Percentiles rank a stretch among this genome's conserved stretches.
These are phyloP conservation scores for Penicillium capsulatum DNA, from an alignment of 2,329 filamentous ascomycete species.

Conservation along the genomic window DNA sequence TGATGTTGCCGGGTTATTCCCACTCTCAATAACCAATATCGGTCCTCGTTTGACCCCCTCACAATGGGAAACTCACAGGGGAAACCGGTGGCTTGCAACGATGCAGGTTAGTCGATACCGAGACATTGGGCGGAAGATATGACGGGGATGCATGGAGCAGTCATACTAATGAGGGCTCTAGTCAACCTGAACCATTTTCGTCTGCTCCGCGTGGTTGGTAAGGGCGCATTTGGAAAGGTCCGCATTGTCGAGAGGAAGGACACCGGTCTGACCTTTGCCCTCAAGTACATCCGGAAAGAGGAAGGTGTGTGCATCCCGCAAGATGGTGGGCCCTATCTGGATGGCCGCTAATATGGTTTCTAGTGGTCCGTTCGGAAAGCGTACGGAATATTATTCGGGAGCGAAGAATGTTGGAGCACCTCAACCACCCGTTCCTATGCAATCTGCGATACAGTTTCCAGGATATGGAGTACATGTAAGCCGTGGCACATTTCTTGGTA, in stretches of 20 bases:
- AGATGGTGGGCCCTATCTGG: neutral
- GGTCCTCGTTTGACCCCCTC: constrained; percentile 7
- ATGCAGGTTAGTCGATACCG: constrained; percentile 68
- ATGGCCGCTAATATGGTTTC: constrained; percentile 18
- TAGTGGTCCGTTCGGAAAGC: constrained; percentile 94
- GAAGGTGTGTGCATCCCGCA: constrained; percentile 55
- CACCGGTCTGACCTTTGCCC: constrained; percentile 84
- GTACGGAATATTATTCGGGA: constrained; percentile 98
- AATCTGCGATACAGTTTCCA: constrained; percentile 99
- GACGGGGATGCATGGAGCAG: neutral
- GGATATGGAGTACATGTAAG: constrained; percentile 97
- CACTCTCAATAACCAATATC: constrained; percentile 18
- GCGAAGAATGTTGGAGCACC: constrained; percentile 93
- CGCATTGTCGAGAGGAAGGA: constrained; percentile 98
- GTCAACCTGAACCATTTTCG: constrained; percentile 98
- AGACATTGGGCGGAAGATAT: neutral
- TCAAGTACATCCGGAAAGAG: constrained; percentile 99
- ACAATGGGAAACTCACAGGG: constrained; percentile 91
- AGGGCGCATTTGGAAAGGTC: constrained; percentile 97
- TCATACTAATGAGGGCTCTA: constrained; percentile 39
- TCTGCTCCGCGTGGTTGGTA: constrained; percentile 88
- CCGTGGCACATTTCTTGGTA: neutral
- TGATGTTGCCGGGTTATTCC: constrained; percentile 24
- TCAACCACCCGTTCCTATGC: constrained; percentile 97
- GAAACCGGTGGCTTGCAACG: constrained; percentile 86